phyloP scores from a whole-genome alignment of 139 green algal genomes.

The Closterium sp. region DNA sequence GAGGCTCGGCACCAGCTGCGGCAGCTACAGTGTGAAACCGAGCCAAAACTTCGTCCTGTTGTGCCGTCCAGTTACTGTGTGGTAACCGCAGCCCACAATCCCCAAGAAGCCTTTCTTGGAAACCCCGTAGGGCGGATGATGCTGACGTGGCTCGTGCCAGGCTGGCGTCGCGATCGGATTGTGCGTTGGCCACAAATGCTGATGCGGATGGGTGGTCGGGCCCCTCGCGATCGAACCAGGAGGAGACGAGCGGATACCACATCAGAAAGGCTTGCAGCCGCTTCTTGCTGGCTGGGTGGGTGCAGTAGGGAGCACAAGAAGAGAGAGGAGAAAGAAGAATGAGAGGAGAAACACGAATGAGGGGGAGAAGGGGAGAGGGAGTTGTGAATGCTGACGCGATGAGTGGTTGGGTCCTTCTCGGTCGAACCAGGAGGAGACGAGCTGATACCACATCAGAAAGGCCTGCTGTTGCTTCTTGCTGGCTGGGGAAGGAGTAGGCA shows the following conservation, averaged over 20 bases:
- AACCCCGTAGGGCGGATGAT: not conserved
- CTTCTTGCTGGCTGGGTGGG: not conserved
- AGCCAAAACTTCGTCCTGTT: not conserved
- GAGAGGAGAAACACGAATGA: too few species aligned
- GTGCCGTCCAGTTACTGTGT: not conserved
- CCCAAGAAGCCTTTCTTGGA: not conserved
- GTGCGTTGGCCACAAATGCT: not conserved
- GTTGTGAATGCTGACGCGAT: not conserved
- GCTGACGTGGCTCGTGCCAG: not conserved
- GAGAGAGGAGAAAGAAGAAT: too few species aligned
- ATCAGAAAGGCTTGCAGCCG: not conserved
- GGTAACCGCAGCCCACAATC: not conserved
- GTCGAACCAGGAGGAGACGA: too few species aligned
- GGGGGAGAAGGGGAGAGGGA: too few species aligned
- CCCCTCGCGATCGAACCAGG: not conserved
- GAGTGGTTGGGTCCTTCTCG: not conserved
- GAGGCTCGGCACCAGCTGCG: not conserved
- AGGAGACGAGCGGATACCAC: not conserved
- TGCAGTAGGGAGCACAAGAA: not conserved
- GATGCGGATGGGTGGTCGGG: not conserved
- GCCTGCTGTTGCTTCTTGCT: too few species aligned
- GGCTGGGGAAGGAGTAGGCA: too few species aligned
- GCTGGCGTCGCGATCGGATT: not conserved
- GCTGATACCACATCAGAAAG: too few species aligned
- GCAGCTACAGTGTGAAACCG: not conserved